Evolutionary conservation across 2,329 filamentous ascomycete genomes (phyloP), one percentile per base, ranked within the genome.

Genomic region (Cordyceps cateniannulata): DNA sequence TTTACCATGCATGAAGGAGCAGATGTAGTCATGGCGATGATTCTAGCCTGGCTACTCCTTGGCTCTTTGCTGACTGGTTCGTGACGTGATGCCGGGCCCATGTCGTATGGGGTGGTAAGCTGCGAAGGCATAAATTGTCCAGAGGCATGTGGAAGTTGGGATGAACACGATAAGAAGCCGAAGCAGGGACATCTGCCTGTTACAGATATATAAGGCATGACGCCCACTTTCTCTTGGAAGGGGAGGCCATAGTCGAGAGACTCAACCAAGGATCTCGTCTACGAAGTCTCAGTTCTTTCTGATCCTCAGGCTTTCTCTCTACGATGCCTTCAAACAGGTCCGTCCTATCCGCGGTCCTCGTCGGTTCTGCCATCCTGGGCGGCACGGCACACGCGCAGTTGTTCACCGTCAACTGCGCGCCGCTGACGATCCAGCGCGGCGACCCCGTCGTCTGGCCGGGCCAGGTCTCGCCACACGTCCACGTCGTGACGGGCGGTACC

Each of bases 401-500:
- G 24, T 68, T 70, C 62, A 70, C 67, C 7, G 68, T 69, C 58
- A 69, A 67, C 63, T 70, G 68, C 32, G 50, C 63, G 14, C 64
- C 65, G 3, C 56, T 70, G 52, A 69, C 69, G 3, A 62, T 68
- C 20, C 68, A 85, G 67, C 78, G 84, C 53, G 72, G 80, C 50
- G 85, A 89, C 68, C 85, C 86, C 2, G 82, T 89, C 63, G 71
- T 86, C 50, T 75, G 68, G 27, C 83, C 85, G 3, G 83, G 84
- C 16, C 62, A 60, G 1, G 73, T 85, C 3, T 79, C 83, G 5
- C 68, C 70, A 8, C 85, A 89, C 70, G 76, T 83, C 3, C 86
- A 88, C 67, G 83, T 80, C 12, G 78, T 89, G 62, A 80, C 83
- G 69, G 85, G 86, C 16, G 85, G 85, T 22, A 84, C 82, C 64